Evolutionary conservation across 495 filamentous ascomycete genomes (phyloP).

Genomic region (Neurospora sublineolata): DNA sequence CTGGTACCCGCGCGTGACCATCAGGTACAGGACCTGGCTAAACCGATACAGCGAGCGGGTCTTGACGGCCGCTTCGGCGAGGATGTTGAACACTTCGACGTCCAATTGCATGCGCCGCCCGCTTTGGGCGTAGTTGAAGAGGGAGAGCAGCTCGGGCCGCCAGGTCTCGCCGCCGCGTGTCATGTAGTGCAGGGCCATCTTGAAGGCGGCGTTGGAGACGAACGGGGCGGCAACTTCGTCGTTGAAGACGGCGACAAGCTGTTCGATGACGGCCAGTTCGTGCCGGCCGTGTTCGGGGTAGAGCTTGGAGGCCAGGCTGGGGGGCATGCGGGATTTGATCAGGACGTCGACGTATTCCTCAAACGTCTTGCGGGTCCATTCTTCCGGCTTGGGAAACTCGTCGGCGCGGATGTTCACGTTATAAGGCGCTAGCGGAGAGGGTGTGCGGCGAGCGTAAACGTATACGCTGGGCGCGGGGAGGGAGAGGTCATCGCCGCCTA

Average conservation of each 20-base stretch:
- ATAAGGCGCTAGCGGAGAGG: conserved; percentile 1
- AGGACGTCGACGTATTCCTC: conserved; percentile 24
- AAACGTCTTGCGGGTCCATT: conserved; percentile 27
- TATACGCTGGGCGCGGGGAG: neutral
- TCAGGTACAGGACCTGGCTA: conserved; percentile 16
- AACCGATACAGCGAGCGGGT: conserved; percentile 22
- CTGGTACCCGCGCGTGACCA: conserved; percentile 19
- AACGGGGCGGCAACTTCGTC: conserved; percentile 9
- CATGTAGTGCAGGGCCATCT: conserved; percentile 27
- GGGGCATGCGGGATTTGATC: conserved; percentile 15
- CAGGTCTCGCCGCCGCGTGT: conserved; percentile 3
- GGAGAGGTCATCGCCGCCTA: neutral
- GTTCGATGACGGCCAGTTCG: conserved; percentile 15
- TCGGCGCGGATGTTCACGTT: conserved; percentile 13
- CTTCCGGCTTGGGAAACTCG: conserved; percentile 18
- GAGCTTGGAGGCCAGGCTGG: conserved; percentile 11
- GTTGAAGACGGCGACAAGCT: conserved; percentile 19
- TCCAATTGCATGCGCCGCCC: conserved; percentile 18
- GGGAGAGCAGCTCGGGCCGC: conserved; percentile 5
- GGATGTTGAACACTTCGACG: conserved; percentile 21
- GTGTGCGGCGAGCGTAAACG: neutral
- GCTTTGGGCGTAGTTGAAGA: conserved; percentile 13
- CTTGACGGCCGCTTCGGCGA: conserved; percentile 21
- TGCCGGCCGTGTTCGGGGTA: conserved; percentile 18
- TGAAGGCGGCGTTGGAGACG: conserved; percentile 23